These are phyloP conservation scores for Phytophthora hibernalis DNA, from an alignment of 352 stramenopile species.

Conservation along the genomic window DNA sequence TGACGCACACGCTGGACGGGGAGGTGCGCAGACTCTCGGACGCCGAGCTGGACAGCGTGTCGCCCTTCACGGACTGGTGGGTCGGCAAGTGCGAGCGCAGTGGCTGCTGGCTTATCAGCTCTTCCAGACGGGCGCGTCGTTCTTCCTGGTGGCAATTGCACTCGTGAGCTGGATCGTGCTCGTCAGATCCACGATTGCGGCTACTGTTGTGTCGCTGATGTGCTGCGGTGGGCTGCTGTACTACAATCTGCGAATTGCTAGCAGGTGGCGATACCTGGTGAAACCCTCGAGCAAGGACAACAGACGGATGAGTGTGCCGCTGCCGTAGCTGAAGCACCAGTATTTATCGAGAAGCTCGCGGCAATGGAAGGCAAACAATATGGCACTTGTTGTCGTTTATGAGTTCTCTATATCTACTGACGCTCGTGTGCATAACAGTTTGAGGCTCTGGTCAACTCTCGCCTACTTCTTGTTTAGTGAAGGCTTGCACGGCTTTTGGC, in stretches of 20 bases:
- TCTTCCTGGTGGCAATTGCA: slow-evolving; percentile 69
- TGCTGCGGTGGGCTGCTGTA: slow-evolving; percentile 47
- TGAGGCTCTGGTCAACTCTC: not conserved
- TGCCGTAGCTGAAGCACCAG: slow-evolving; percentile 37
- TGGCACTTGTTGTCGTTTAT: slow-evolving; percentile 31
- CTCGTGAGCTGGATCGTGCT: slow-evolving; percentile 74
- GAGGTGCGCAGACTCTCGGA: slow-evolving; percentile 62
- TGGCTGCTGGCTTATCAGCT: slow-evolving; percentile 74
- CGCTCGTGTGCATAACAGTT: slow-evolving; percentile 11
- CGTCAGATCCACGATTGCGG: slow-evolving; percentile 17
- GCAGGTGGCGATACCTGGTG: slow-evolving; percentile 69
- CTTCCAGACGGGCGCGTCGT: slow-evolving; percentile 58
- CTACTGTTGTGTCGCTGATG: not conserved
- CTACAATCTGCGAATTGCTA: slow-evolving; percentile 69
- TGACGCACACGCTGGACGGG: slow-evolving; percentile 80
- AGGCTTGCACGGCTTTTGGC: slow-evolving; percentile 28
- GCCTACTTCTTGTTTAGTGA: slow-evolving; percentile 29
- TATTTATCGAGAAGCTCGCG: not conserved
- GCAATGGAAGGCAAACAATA: slow-evolving; percentile 3
- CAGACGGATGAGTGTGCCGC: slow-evolving; percentile 41
- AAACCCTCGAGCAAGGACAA: not conserved
- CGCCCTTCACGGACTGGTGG: slow-evolving; percentile 79
- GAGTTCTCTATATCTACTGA: slow-evolving; percentile 34
- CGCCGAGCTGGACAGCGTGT: slow-evolving; percentile 71
- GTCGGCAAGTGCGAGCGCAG: slow-evolving; percentile 63